These are phyloP conservation scores for Aspergillus puulaauensis DNA, from an alignment of 2,329 filamentous ascomycete species.

Conservation along the genomic window DNA sequence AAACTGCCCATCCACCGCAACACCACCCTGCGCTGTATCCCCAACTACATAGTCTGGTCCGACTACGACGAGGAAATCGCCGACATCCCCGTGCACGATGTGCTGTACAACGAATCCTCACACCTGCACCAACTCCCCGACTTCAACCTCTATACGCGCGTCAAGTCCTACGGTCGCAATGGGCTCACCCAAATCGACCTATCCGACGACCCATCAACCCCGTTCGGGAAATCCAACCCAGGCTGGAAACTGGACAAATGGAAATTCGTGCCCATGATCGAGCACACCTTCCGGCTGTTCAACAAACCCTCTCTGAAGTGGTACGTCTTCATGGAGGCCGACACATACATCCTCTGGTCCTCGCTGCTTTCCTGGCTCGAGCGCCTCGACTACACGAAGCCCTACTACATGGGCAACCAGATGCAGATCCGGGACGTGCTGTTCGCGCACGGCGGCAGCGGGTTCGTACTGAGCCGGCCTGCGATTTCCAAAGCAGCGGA, in stretches of 20 bases:
- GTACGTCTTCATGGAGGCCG: conserved; percentile 59
- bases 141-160: conserved; percentile 50
- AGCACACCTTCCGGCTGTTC: conserved; percentile 37
- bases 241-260: conserved; percentile 56
- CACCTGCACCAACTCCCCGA: conserved; percentile 42
- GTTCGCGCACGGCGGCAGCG: conserved; percentile 53
- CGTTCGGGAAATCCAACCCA: conserved; percentile 39
- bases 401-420: conserved; percentile 54
- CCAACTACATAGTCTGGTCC: conserved; percentile 58
- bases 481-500: conserved; percentile 43
- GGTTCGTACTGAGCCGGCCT: conserved; percentile 50
- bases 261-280: conserved; percentile 56
- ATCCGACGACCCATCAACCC: conserved; percentile 31
- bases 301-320: conserved; percentile 42
- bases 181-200: conserved; percentile 33
- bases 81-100: conserved; percentile 51
- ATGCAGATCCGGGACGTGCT: conserved; percentile 49
- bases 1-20: conserved; percentile 57
- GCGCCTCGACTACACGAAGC: conserved; percentile 45
- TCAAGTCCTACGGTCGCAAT: conserved; percentile 43
- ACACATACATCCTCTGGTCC: conserved; percentile 56
- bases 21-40: conserved; percentile 50
- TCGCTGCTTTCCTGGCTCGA: conserved; percentile 54
- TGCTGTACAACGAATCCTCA: conserved; percentile 46
- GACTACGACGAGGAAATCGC: conserved; percentile 55